These are phyloP conservation scores for Helicostylum pulchrum DNA, from an alignment of 192 early-diverging fungal genomes.

Conservation along the genomic window DNA sequence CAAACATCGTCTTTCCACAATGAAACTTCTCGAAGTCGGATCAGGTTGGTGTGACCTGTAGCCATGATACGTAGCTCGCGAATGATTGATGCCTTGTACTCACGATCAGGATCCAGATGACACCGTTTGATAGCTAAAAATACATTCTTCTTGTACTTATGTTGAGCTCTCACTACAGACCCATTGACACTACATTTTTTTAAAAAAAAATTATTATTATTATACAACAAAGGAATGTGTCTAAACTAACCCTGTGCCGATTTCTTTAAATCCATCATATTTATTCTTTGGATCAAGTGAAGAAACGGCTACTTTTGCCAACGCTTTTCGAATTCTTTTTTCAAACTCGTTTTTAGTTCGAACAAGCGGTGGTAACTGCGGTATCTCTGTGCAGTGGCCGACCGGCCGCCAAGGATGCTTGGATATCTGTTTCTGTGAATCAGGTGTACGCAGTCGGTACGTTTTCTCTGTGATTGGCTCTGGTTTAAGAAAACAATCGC, in stretches of 20 bases:
- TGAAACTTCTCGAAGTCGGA: constrained; percentile 33
- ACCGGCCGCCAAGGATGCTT: constrained; percentile 33
- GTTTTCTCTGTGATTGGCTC: constrained; percentile 19
- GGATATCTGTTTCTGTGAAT: constrained; percentile 28
- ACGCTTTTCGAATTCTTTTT: constrained; percentile 21
- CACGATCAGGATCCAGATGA: constrained; percentile 30
- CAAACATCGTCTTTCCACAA: constrained; percentile 38
- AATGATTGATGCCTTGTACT: constrained; percentile 34
- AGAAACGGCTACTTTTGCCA: constrained; percentile 27
- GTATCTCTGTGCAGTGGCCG: constrained; percentile 24
- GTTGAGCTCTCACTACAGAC: constrained; percentile 31
- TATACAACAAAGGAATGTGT: neutral
- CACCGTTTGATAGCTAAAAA: constrained; percentile 39
- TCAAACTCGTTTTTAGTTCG: constrained; percentile 33
- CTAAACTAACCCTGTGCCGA: constrained; percentile 22
- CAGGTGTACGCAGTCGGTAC: constrained; percentile 18
- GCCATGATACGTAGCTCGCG: constrained; percentile 40
- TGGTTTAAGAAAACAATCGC: constrained; percentile 32
- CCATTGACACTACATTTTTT: constrained; percentile 35
- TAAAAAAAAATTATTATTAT: constrained; percentile 6
- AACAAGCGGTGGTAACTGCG: constrained; percentile 28
- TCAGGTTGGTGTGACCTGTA: constrained; percentile 29
- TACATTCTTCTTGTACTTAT: constrained; percentile 24
- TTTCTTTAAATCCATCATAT: constrained; percentile 23
- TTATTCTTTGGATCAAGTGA: constrained; percentile 24